Conservation (phyloP, 768 basidiomycete species). For the Termitomyces eurrhizus region DNA sequence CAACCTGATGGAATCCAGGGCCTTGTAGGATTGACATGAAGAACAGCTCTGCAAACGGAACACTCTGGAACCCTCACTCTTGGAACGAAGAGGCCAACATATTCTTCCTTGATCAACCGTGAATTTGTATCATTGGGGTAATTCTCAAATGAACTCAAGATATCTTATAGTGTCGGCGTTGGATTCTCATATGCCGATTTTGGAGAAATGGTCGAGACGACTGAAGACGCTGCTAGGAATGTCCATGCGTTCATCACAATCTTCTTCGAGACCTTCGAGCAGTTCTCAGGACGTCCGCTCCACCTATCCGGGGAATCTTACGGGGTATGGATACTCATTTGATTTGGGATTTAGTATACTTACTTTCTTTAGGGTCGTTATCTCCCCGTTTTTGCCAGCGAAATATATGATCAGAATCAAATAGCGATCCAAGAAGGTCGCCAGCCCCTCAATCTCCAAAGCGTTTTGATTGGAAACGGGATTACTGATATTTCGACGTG, state of each 20-base stretch:
- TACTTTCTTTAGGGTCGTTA: conserved; percentile 53
- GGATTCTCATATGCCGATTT: conserved; percentile 72
- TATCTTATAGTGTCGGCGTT: conserved; percentile 50
- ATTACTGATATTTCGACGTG: conserved; percentile 46
- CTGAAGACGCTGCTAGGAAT: conserved; percentile 78
- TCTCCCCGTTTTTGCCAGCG: conserved; percentile 70
- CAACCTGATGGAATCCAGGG: conserved; percentile 17
- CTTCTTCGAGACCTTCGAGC: conserved; percentile 75
- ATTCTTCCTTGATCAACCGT: conserved; percentile 71
- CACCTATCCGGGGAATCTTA: conserved; percentile 81
- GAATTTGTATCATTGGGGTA: not conserved
- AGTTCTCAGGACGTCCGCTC: conserved; percentile 64
- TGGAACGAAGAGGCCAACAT: conserved; percentile 68
- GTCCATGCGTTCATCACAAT: conserved; percentile 72
- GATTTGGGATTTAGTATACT: not conserved
- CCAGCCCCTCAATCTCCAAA: conserved; percentile 61
- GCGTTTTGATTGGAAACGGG: conserved; percentile 66
- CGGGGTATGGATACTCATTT: conserved; percentile 42
- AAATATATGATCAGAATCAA: conserved; percentile 70
- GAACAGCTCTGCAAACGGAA: conserved; percentile 52
- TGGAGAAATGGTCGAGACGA: conserved; percentile 65
- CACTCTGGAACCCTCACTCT: conserved; percentile 57
- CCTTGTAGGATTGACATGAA: conserved; percentile 53
- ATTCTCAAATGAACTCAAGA: not conserved
- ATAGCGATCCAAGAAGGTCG: conserved; percentile 46